Percentiles rank a stretch among this genome's conserved stretches.
These are phyloP conservation scores for Erodium moschatum DNA, from an alignment of 441 rosid species.

Conservation along the genomic window DNA sequence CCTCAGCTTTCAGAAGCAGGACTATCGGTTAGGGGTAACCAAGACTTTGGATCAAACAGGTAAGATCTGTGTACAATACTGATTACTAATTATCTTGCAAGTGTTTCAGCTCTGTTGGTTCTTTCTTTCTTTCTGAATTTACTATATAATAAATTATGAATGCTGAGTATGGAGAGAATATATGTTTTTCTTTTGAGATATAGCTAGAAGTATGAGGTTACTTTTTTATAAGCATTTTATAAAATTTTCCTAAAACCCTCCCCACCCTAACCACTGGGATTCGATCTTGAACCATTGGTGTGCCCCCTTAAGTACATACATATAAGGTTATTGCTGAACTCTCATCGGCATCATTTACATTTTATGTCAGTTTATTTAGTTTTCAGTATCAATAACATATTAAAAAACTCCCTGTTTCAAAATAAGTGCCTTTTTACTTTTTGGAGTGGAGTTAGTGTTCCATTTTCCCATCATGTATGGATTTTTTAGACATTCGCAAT, in stretches of 20 bases:
- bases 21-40: constrained; percentile 58
- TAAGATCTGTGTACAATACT: constrained; percentile 21
- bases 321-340: background rate
- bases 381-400: background rate
- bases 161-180: background rate
- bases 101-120: background rate
- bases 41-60: constrained; percentile 83
- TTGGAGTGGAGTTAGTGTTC: background rate
- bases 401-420: background rate
- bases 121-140: background rate
- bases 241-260: background rate
- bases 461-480: background rate
- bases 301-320: background rate
- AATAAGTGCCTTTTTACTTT: background rate
- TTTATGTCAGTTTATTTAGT: background rate
- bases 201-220: background rate
- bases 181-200: background rate
- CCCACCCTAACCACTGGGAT: background rate
- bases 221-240: background rate
- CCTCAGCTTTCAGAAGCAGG: constrained; percentile 81
- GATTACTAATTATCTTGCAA: constrained; percentile 9
- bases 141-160: background rate
- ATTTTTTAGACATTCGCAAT: too few species aligned
- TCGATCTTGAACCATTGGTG: background rate
- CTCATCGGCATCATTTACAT: background rate